These are phyloP conservation scores for Marasmius oreades DNA, from an alignment of 1,284 basidiomycete species.

Conservation along the genomic window DNA sequence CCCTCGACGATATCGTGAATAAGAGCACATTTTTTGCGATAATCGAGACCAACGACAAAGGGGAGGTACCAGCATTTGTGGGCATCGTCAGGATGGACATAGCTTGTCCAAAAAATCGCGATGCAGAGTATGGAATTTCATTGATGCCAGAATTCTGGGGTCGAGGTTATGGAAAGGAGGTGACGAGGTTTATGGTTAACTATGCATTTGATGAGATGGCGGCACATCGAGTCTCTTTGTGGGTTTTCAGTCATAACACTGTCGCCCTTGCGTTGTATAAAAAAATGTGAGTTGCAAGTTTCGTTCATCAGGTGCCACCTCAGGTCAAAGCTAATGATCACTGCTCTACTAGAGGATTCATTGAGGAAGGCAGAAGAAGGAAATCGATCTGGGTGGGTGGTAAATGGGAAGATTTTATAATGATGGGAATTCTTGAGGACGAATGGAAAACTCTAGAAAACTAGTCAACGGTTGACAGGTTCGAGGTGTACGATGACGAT, in stretches of 20 bases:
- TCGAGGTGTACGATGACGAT: no score
- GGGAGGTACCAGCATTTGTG: background rate
- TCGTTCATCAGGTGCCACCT: background rate
- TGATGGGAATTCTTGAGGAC: slow-evolving; percentile 10
- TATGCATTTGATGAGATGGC: slow-evolving; percentile 29
- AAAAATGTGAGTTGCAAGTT: slow-evolving; percentile 34
- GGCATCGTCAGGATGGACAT: background rate
- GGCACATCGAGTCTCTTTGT: slow-evolving; percentile 31
- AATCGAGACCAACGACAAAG: slow-evolving; percentile 5
- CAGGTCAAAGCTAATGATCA: background rate
- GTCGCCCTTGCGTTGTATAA: slow-evolving; percentile 30
- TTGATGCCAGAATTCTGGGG: slow-evolving; percentile 28
- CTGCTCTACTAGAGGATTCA: background rate
- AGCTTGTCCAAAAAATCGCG: slow-evolving; percentile 18
- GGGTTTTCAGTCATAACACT: slow-evolving; percentile 26
- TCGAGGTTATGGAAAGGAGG: slow-evolving; percentile 32
- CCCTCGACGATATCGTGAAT: background rate
- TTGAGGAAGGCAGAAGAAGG: slow-evolving; percentile 6
- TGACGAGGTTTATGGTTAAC: slow-evolving; percentile 27
- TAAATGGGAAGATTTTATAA: slow-evolving; percentile 8
- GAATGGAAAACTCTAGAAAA: slow-evolving; percentile 3
- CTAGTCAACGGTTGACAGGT: no score
- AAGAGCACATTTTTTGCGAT: background rate
- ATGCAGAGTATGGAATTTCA: slow-evolving; percentile 29
- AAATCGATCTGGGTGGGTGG: slow-evolving; percentile 9